These are phyloP conservation scores for Aureobasidium sp. DNA, from an alignment of 2,329 filamentous ascomycete species.

Conservation along the genomic window DNA sequence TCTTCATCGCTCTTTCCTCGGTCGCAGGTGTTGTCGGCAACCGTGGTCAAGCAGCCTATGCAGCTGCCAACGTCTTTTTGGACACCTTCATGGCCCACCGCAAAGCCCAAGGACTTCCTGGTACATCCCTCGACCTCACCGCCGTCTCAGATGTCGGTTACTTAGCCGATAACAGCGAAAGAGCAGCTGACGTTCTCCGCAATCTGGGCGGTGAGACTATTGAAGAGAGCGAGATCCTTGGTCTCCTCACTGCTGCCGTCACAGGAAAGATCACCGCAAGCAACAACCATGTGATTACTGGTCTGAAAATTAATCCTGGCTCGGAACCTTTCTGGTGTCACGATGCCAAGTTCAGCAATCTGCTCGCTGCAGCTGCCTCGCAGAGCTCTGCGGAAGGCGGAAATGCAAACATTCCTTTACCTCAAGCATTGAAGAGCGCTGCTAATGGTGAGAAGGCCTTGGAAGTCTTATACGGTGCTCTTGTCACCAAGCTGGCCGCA, in stretches of 20 bases:
- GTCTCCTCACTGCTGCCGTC: slow-evolving; percentile 3
- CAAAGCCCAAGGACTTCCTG: slow-evolving; percentile 35
- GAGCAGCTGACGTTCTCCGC: slow-evolving; percentile 6
- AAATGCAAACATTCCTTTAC: background rate
- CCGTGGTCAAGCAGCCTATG: slow-evolving; percentile 19
- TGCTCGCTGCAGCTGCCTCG: background rate
- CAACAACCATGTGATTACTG: slow-evolving; percentile 10
- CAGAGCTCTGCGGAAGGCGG: background rate
- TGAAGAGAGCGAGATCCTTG: slow-evolving; percentile 1
- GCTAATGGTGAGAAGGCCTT: background rate
- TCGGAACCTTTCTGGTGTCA: slow-evolving; percentile 9
- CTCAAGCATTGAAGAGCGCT: background rate
- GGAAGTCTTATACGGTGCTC: slow-evolving; percentile 1
- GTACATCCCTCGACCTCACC: slow-evolving; percentile 48
- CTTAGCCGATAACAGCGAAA: slow-evolving; percentile 15
- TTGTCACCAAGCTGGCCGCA: slow-evolving; percentile 7
- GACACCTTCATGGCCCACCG: slow-evolving; percentile 32
- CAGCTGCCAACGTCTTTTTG: slow-evolving; percentile 18
- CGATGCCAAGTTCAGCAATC: background rate
- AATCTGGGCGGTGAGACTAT: slow-evolving; percentile 1
- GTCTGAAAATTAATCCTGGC: slow-evolving; percentile 6
- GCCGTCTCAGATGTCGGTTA: slow-evolving; percentile 40
- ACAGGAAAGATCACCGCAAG: slow-evolving; percentile 4
- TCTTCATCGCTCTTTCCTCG: slow-evolving; percentile 25
- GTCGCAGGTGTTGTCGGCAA: slow-evolving; percentile 17